Conservation (phyloP, 495 filamentous ascomycete species). For the Xylaria curta region DNA sequence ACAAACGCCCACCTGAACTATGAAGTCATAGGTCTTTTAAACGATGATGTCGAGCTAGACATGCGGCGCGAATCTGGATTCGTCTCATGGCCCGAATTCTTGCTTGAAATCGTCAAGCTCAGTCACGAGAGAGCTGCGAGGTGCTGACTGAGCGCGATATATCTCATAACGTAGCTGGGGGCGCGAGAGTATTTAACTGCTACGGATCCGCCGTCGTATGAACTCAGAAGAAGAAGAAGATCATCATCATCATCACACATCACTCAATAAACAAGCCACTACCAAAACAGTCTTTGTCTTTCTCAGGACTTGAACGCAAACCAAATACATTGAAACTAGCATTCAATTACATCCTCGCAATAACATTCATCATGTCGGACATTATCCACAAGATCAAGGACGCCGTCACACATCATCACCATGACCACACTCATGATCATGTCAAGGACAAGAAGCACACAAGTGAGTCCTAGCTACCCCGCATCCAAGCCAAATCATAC, state of each 20-base stretch:
- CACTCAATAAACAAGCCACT: conserved; percentile 1
- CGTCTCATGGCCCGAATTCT: conserved; percentile 14
- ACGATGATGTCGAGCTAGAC: conserved; percentile 22
- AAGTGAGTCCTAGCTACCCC: not conserved
- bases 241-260: not conserved
- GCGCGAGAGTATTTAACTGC: not conserved
- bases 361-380: conserved; percentile 14
- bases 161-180: not conserved
- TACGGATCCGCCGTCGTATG: not conserved
- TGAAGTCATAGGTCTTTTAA: conserved; percentile 18
- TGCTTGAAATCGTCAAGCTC: conserved; percentile 8
- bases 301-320: no score
- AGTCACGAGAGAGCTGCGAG: not conserved
- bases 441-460: conserved; percentile 12
- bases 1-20: not conserved
- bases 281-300: not conserved
- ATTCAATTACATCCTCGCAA: not conserved
- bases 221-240: not conserved
- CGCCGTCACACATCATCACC: conserved; percentile 16
- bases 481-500: not conserved
- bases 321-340: not conserved
- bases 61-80: conserved; percentile 17
- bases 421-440: not conserved
- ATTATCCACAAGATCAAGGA: conserved; percentile 24
- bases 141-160: conserved; percentile 22